Evolutionary conservation across 2,329 filamentous ascomycete genomes (phyloP), one percentile per base, ranked within the genome.

Genomic region (Scorias spongiosa): DNA sequence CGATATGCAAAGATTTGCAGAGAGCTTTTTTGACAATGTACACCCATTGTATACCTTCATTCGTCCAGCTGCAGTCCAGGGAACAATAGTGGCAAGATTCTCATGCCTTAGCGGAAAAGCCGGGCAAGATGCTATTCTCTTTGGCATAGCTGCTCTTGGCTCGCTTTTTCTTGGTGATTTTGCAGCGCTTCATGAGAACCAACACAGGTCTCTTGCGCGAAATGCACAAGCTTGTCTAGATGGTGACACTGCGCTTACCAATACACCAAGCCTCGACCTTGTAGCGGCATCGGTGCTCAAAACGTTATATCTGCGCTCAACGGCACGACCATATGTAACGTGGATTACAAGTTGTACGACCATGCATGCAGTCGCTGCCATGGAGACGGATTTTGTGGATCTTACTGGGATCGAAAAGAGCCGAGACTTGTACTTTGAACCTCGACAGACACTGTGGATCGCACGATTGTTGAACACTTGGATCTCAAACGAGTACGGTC

Each of bases 391-490:
- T 26, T 26, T 26, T 7, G 7, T 26, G 20, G 20, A 18, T 9
- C 17, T 40, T 10, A 11, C 18, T 18, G 10, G 7, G 8, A 26
- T 14, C n/a, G 18, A 40, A 9, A 10, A 26, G 17, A 8, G n/a
- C 18, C 39, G n/a, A 26, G 39, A 40, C 8, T 40, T 10, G 39
- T 40, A 18, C 18, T 40, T 40, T 14, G 18, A 40, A 10, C 15
- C 39, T 20, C 9, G 39, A 12, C 39, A 40, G 39, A 40, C 17
- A n/a, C 17, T 40, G 18, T 40, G 39, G 39, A 40, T 40, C 17
- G 39, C 39, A n/a, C 39, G 39, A 18, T 40, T 40, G 17, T 40
- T 40, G 39, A 40, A 40, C 17, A 40, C 39, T 14, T 40, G 39
- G 39, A 40, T 40, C 14, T 10, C 39, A 3, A 40, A 40, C 14